Base-by-base conservation (phyloP, 2,329 filamentous ascomycete genomes). In the Sordariomycetes sp. region DNA sequence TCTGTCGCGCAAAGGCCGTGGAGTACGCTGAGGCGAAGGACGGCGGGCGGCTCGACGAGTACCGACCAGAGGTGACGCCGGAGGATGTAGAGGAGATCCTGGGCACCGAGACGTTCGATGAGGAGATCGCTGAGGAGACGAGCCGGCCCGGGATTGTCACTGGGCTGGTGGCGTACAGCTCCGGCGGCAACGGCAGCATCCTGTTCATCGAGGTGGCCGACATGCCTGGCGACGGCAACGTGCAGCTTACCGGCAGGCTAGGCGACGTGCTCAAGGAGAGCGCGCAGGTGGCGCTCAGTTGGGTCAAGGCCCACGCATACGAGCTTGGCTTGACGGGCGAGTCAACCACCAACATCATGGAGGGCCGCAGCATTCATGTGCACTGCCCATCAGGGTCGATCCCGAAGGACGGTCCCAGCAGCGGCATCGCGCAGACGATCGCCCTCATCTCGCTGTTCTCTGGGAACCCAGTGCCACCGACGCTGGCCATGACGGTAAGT, bases 201-300 rank as follows among this genome's bases (percentile, higher is more conserved):
- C 80, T 99, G 59, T 99, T 99, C 77, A 99, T 99, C 65, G 94
- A 99, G 73, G 90, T 97, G 52, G 90, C 93, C 12, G 92, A 96
- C 68, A 97, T 97, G 91, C 94, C 94, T 0, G 94, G 94, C 51
- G 87, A 83, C 59, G 94, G 94, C 37, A 86, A 88, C 57, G 90
- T 99, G 40, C 94, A 97, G 73, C 84, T 99, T 28, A 99, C 94
- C 1, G 94, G 94, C 61, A 97, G 96, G 71, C 84, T 99, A 7
- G 94, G 94, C 62, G 92, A 97, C 65, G 94, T 99, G 34, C 83
- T 99, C 60, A 97, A 97, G 73, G 94, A 99, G 73, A 93, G 87
- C 62, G 94, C 97, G 50, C 93, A 97, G 71, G 94, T 99, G 22
- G 94, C 94, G 12, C 79, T 97, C 37, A 93, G 88, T 18, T 99